These are phyloP conservation scores for Marvania coccoides DNA, from an alignment of 139 green algal genomes.

Conservation along the genomic window DNA sequence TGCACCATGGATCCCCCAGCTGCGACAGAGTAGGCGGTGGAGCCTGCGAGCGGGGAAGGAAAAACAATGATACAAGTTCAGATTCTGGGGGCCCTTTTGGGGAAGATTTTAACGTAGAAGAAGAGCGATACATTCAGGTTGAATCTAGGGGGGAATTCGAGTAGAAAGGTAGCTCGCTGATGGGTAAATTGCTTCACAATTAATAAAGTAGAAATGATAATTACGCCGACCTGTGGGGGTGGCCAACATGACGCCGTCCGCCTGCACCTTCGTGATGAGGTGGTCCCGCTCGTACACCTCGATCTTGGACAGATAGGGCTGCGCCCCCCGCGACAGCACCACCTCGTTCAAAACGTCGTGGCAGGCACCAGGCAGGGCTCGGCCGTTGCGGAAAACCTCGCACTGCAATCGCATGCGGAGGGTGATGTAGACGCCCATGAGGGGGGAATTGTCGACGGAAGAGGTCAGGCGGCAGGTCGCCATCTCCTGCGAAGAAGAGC, in stretches of 20 bases:
- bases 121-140: too few relatives aligned
- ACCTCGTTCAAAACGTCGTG: conserved; percentile 93
- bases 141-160: too few relatives aligned
- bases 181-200: too few relatives aligned
- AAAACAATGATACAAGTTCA: too few relatives aligned
- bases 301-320: conserved; percentile 88
- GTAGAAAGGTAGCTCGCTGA: too few relatives aligned
- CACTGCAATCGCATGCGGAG: conserved; percentile 93
- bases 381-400: conserved; percentile 43
- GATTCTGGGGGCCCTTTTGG: too few relatives aligned
- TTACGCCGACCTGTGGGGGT: too few relatives aligned
- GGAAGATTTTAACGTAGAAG: too few relatives aligned
- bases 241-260: conserved; percentile 91
- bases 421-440: conserved; percentile 85
- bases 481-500: conserved; percentile 5
- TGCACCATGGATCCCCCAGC: conserved; percentile 90
- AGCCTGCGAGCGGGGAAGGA: too few relatives aligned
- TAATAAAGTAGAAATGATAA: too few relatives aligned
- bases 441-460: neutral
- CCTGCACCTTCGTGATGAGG: conserved; percentile 83
- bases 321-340: conserved; percentile 81
- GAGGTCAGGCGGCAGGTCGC: conserved; percentile 11
- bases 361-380: neutral
- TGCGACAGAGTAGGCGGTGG: conserved; percentile 90
- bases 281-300: conserved; percentile 76